Evolutionary conservation across 345 rosid species (phyloP), one percentile per base, ranked within the genome.

Genomic region (Brassica nigra): DNA sequence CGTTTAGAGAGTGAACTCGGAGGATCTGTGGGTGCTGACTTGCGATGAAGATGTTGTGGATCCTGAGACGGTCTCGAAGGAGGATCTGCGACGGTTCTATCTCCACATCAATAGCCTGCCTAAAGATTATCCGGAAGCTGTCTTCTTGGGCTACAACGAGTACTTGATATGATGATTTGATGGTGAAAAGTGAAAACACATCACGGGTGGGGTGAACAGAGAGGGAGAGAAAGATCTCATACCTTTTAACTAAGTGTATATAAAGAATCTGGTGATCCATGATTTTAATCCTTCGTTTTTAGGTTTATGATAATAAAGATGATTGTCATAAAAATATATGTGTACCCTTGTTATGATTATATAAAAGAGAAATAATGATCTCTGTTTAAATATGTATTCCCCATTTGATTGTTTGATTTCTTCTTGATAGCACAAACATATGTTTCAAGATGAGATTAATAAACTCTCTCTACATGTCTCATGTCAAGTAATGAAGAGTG

Each of bases 21-120:
- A 93, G 84, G 99, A 95, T 76, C 73, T 95, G 57, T 95, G 99
- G 99, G 99, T 95, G 80, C 87, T 95, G 64, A 95, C 96, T 0
- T 89, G 94, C 57, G 79, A 87, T 28, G 90, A 86, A 4, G 99
- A 95, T 67, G 97, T 95, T 74, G 90, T 91, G 11, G 99, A 93
- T 80, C 62, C 83, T 0, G 88, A 88, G 85, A 88, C 92, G 2
- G 89, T 87, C 5, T 82, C 91, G 0, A 85, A 77, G 71, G 93
- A 91, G 80, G 97, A 95, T 70, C 83, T 93, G 76, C 70, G 86
- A 67, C 83, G 88, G 7, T 95, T 95, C 89, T 91, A 95, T 79
- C 90, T 87, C 23, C 92, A 91, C 63, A 80, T 93, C 65, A 90
- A 89, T 72, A 90, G 88, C 82, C 83, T 95, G 47, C 99, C 98